phyloP scores from a whole-genome alignment of 441 rosid species.

The Pelargonium fulgidum region DNA sequence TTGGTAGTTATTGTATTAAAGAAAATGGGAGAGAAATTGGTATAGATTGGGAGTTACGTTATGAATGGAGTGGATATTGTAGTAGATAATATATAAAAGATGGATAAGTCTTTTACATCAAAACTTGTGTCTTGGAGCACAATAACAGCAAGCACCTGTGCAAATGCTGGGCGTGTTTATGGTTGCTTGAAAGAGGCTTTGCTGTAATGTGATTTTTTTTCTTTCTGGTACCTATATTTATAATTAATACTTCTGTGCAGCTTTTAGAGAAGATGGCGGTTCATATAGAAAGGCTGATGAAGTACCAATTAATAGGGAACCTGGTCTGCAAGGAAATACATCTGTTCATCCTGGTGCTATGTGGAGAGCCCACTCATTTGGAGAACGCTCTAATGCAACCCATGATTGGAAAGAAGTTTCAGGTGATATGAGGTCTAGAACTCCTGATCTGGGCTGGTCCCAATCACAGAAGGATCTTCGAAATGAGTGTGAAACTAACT shows the following conservation, averaged over 20 bases:
- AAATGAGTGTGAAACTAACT: slow-evolving; percentile 41
- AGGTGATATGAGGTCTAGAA: slow-evolving; percentile 40
- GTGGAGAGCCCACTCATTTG: slow-evolving; percentile 51
- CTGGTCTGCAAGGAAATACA: slow-evolving; percentile 38
- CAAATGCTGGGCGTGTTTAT: neutral
- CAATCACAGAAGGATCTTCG: slow-evolving; percentile 39
- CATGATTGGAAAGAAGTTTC: slow-evolving; percentile 49
- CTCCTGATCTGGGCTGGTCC: slow-evolving; percentile 45
- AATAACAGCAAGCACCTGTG: no score
- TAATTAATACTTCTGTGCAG: slow-evolving; percentile 36
- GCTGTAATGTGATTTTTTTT: neutral
- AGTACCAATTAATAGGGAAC: slow-evolving; percentile 36
- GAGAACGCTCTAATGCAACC: slow-evolving; percentile 38
- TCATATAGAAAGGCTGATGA: slow-evolving; percentile 44
- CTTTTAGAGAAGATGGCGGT: slow-evolving; percentile 40
- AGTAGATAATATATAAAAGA: neutral
- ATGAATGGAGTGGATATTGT: neutral
- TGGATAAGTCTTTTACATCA: neutral
- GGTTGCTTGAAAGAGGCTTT: neutral
- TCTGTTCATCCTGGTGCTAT: slow-evolving; percentile 35
- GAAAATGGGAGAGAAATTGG: neutral
- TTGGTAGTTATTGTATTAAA: neutral
- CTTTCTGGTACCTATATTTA: neutral
- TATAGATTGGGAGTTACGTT: neutral
- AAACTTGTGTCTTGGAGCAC: neutral